These are phyloP conservation scores for Epichloe elymi DNA, from an alignment of 2,329 filamentous ascomycete species.

Conservation along the genomic window DNA sequence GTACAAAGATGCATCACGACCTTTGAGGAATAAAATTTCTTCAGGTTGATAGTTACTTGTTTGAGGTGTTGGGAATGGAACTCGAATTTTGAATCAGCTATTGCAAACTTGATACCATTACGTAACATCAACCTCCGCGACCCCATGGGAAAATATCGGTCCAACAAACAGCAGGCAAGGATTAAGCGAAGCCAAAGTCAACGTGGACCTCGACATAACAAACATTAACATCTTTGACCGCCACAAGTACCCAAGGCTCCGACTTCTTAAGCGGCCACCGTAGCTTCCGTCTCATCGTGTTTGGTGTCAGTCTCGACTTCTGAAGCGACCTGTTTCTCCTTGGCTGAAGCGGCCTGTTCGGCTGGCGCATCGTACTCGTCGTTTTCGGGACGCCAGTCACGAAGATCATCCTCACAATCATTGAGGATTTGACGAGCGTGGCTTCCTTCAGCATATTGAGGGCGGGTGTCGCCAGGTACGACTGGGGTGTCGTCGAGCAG, in stretches of 20 bases:
- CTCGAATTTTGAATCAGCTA: background rate
- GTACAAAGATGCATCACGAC: background rate
- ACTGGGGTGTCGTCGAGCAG: constrained; percentile 83
- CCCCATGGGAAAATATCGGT: background rate
- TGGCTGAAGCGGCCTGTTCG: constrained; percentile 12
- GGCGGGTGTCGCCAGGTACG: constrained; percentile 67
- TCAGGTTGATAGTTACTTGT: too few species aligned
- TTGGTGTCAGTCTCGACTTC: constrained; percentile 3
- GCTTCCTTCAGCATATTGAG: constrained; percentile 50
- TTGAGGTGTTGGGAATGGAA: background rate
- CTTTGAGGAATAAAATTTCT: too few species aligned
- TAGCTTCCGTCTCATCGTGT: background rate
- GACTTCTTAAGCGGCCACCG: background rate
- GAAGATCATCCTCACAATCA: constrained; percentile 81
- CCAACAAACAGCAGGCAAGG: background rate
- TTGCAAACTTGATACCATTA: constrained; percentile 1
- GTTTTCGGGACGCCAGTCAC: constrained; percentile 50
- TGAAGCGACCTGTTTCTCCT: constrained; percentile 12
- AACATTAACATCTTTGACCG: background rate
- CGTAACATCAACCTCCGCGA: background rate
- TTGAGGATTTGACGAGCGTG: constrained; percentile 77
- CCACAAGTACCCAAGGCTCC: background rate
- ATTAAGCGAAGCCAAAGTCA: background rate
- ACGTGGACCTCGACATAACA: background rate
- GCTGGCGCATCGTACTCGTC: constrained; percentile 19